These are phyloP conservation scores for Cronartium quercuum DNA, from an alignment of 1,284 basidiomycete genomes.

Conservation along the genomic window DNA sequence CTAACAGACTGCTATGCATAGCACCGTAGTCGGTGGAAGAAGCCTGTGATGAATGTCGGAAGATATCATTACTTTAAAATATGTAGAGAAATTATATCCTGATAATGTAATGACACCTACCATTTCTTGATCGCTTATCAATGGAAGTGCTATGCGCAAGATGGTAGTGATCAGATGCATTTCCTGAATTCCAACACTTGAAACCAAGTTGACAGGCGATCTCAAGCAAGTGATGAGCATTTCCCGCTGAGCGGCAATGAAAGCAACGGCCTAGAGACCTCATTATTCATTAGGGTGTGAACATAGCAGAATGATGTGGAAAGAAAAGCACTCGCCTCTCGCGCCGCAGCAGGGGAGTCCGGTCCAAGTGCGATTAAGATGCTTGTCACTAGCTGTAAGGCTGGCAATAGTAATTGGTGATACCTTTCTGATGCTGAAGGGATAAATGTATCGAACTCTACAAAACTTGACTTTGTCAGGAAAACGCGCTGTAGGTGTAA, in stretches of 20 bases:
- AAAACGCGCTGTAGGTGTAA: background rate
- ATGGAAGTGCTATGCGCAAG: constrained; percentile 61
- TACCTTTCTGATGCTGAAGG: constrained; percentile 80
- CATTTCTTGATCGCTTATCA: constrained; percentile 68
- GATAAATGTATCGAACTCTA: constrained; percentile 69
- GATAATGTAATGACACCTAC: constrained; percentile 53
- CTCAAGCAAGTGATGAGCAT: constrained; percentile 72
- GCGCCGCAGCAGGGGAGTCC: constrained; percentile 58
- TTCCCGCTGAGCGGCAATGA: constrained; percentile 69
- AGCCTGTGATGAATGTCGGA: constrained; percentile 4
- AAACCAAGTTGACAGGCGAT: constrained; percentile 61
- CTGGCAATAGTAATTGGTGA: constrained; percentile 78
- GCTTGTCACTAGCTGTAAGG: constrained; percentile 59
- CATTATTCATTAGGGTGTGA: background rate
- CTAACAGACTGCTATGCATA: constrained; percentile 72
- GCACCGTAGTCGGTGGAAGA: constrained; percentile 36
- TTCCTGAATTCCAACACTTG: constrained; percentile 65
- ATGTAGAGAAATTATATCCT: background rate
- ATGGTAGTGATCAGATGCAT: constrained; percentile 68
- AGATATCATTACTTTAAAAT: background rate
- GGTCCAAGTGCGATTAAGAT: constrained; percentile 33
- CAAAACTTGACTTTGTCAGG: background rate
- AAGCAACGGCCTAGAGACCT: constrained; percentile 60
- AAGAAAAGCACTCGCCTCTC: constrained; percentile 51
- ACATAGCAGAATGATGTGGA: background rate